A percentile compares a stretch with the other conserved stretches of the same genome.
These are phyloP conservation scores for Phtheirospermum japonicum DNA, from an alignment of 257 asterid genomes.

Conservation along the genomic window DNA sequence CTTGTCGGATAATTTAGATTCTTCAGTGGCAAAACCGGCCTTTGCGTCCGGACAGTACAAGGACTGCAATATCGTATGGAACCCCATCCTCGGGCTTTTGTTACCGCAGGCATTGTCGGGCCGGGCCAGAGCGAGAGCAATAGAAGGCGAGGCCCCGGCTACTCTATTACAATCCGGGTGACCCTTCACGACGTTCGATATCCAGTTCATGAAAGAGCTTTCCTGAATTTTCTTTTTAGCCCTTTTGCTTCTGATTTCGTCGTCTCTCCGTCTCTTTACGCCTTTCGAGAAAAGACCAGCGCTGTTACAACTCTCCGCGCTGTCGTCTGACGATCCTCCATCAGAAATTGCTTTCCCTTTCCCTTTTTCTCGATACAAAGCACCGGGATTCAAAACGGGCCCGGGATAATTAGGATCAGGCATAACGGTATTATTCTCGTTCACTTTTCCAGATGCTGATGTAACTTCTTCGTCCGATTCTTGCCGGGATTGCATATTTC, in stretches of 20 bases:
- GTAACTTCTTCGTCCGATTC: conserved; percentile 37
- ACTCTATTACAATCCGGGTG: conserved; percentile 34
- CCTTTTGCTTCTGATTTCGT: conserved; percentile 48
- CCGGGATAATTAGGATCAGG: background rate
- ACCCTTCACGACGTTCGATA: conserved; percentile 74
- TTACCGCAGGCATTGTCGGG: background rate
- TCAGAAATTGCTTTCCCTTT: background rate
- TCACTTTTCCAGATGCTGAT: conserved; percentile 30
- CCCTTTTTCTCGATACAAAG: background rate
- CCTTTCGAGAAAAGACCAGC: conserved; percentile 40
- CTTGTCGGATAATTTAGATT: conserved; percentile 2
- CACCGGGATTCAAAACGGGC: background rate
- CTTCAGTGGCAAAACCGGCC: conserved; percentile 10
- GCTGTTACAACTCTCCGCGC: conserved; percentile 69
- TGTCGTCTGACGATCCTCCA: conserved; percentile 37
- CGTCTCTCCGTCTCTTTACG: conserved; percentile 32
- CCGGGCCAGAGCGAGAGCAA: too few species aligned
- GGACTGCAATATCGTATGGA: conserved; percentile 53
- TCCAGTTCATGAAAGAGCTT: conserved; percentile 68
- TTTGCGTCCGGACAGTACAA: conserved; percentile 34
- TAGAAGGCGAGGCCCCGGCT: too few species aligned
- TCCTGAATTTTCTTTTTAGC: conserved; percentile 33
- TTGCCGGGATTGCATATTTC: conserved; percentile 11
- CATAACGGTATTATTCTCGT: conserved; percentile 4
- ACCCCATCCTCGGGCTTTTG: conserved; percentile 33